Evolutionary conservation across 306 rosid species (phyloP).

Genomic region (Phaseolus lunatus): DNA sequence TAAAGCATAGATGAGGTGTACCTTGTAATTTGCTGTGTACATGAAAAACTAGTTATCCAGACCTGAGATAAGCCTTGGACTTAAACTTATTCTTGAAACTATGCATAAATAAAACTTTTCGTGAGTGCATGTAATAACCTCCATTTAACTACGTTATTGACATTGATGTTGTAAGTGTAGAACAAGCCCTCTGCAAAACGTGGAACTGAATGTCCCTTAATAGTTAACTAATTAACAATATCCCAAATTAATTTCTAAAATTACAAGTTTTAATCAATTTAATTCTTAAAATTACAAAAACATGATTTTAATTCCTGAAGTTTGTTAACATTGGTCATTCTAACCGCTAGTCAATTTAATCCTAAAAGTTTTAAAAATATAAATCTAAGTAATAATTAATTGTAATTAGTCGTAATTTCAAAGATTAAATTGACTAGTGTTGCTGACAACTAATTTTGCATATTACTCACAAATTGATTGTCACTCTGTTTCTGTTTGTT

Average conservation of each 20-base stretch:
- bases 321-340: neutral
- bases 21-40: conserved; percentile 7
- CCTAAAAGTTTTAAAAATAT: neutral
- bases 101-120: conserved; percentile 12
- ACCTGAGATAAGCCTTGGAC: conserved; percentile 18
- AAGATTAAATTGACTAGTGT: neutral
- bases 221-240: neutral
- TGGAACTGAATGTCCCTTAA: conserved; percentile 18
- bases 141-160: conserved; percentile 92
- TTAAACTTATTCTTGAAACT: conserved; percentile 30
- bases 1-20: conserved; percentile 5
- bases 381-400: neutral
- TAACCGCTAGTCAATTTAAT: neutral
- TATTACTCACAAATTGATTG: neutral
- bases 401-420: neutral
- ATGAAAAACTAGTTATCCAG: neutral
- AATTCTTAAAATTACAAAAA: neutral
- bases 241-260: neutral
- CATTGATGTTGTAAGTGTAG: conserved; percentile 83
- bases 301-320: neutral
- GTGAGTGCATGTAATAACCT: conserved; percentile 47
- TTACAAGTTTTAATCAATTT: neutral
- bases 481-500: conserved; percentile 12
- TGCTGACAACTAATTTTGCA: neutral
- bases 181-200: conserved; percentile 33